Percentiles rank a stretch among this genome's conserved stretches.
phyloP scores from a whole-genome alignment of 2,329 filamentous ascomycete species.

The Cryphonectria parasitica region DNA sequence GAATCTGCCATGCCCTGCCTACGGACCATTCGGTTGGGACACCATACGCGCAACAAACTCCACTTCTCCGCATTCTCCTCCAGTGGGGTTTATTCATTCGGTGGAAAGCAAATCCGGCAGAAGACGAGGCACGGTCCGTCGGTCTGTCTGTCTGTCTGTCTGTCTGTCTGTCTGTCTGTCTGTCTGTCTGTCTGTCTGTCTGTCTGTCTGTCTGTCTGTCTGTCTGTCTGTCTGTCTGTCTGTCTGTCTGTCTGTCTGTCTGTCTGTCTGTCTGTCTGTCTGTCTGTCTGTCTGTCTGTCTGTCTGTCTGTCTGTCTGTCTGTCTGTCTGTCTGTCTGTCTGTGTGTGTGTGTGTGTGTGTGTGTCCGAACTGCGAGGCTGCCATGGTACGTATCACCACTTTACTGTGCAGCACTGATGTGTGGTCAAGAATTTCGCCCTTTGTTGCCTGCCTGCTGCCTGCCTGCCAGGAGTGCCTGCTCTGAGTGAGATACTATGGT shows the following conservation, averaged over 20 bases:
- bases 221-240: no score
- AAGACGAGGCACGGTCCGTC: neutral
- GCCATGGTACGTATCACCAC: neutral
- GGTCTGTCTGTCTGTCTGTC: neutral
- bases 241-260: no score
- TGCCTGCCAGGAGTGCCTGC: neutral
- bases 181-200: no score
- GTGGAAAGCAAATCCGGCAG: neutral
- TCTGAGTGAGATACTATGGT: neutral
- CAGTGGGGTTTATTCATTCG: neutral
- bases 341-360: no score
- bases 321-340: no score
- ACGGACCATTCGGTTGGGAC: slow-evolving; percentile 11
- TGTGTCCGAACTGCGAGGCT: no score
- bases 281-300: neutral
- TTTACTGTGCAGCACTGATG: neutral
- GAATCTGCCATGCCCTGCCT: neutral
- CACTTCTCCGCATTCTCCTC: slow-evolving; percentile 14
- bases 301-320: neutral
- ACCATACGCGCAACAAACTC: slow-evolving; percentile 1
- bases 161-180: no score
- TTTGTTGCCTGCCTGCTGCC: no score
- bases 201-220: no score
- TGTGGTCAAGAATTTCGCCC: neutral
- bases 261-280: no score